Evolutionary conservation across 768 basidiomycete genomes (phyloP).

Genomic region (Naganishia onofrii): DNA sequence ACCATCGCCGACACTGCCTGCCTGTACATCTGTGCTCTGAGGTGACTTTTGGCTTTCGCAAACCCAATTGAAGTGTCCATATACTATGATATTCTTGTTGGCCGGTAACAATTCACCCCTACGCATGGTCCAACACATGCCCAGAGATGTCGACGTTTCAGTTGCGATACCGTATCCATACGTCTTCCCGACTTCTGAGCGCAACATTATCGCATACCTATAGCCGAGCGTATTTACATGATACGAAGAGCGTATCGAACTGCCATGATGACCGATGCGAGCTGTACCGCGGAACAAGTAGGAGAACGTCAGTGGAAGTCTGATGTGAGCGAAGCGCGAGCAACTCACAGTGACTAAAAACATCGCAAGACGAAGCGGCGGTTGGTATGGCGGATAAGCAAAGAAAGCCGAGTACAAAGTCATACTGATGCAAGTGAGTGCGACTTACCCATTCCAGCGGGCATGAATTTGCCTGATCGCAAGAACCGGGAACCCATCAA

Average conservation of each 20-base stretch:
- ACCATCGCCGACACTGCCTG: no score
- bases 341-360: conserved; percentile 21
- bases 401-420: background rate
- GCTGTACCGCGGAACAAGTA: conserved; percentile 28
- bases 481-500: conserved; percentile 37
- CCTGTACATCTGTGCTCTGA: no score
- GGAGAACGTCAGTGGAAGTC: background rate
- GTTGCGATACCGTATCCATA: background rate
- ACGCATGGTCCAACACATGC: no score
- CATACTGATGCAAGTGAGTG: background rate
- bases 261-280: conserved; percentile 32
- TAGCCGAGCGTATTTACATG: no score
- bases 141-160: no score
- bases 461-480: conserved; percentile 36
- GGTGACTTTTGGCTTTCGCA: no score
- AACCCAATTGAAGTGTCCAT: no score
- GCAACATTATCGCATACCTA: no score
- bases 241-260: conserved; percentile 35
- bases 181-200: background rate
- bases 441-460: conserved; percentile 34
- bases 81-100: no score
- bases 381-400: no score
- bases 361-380: background rate
- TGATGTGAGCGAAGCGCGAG: background rate
- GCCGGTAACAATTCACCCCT: no score